These are phyloP conservation scores for Mycena capillaripes DNA, from an alignment of 768 basidiomycete genomes.

Conservation along the genomic window DNA sequence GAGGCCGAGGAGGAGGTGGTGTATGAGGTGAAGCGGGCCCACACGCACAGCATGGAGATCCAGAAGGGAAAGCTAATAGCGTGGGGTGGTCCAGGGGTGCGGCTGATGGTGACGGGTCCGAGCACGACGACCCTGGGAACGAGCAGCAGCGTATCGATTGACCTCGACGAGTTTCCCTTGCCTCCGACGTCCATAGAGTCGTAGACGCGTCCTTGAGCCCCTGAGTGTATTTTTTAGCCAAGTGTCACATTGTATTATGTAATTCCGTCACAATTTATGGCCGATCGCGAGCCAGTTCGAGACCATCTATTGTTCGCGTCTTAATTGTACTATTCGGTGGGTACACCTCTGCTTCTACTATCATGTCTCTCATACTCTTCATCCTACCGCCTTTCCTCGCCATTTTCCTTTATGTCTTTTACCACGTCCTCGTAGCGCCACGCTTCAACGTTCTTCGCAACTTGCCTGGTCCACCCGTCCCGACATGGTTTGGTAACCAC, in stretches of 20 bases:
- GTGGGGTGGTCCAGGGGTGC: slow-evolving; percentile 35
- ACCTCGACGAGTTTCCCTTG: slow-evolving; percentile 62
- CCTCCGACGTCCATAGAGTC: slow-evolving; percentile 43
- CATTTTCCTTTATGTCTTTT: slow-evolving; percentile 43
- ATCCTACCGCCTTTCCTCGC: slow-evolving; percentile 24
- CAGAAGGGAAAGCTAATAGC: slow-evolving; percentile 60
- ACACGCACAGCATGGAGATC: slow-evolving; percentile 65
- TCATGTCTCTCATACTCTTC: slow-evolving; percentile 15
- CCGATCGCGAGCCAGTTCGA: background rate
- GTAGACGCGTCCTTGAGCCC: slow-evolving; percentile 6
- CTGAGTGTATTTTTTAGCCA: too few species aligned
- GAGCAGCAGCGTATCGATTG: slow-evolving; percentile 53
- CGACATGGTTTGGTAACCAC: slow-evolving; percentile 66
- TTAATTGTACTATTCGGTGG: background rate
- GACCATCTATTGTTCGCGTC: slow-evolving; percentile 1
- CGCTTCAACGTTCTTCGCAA: slow-evolving; percentile 62
- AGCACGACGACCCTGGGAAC: slow-evolving; percentile 52
- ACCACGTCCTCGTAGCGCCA: slow-evolving; percentile 49
- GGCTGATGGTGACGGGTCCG: slow-evolving; percentile 52
- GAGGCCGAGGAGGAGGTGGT: slow-evolving; percentile 52
- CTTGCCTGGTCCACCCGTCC: slow-evolving; percentile 73
- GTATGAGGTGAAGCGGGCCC: slow-evolving; percentile 62
- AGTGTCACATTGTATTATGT: slow-evolving; percentile 5
- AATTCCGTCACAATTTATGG: background rate
- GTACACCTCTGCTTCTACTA: slow-evolving; percentile 6